Evolutionary conservation across 2,329 filamentous ascomycete genomes (phyloP).

Genomic region (Fusarium udum): DNA sequence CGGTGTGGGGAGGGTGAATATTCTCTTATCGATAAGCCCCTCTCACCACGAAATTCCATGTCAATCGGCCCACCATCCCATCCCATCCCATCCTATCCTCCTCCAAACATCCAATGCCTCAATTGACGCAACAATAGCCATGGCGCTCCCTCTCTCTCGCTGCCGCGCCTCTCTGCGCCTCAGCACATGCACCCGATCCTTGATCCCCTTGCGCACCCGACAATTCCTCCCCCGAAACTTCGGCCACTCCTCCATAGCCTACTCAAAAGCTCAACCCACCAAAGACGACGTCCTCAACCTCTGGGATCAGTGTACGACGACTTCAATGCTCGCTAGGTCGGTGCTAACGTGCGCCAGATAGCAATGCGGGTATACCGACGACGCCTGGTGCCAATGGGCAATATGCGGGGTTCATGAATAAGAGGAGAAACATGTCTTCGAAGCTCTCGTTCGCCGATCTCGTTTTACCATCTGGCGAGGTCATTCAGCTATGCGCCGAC

Average conservation of each 20-base stretch:
- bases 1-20: not conserved
- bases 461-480: constrained; percentile 50
- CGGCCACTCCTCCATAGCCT: constrained; percentile 30
- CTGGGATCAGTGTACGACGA: constrained; percentile 47
- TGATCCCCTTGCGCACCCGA: constrained; percentile 11
- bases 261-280: constrained; percentile 7
- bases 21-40: constrained; percentile 19
- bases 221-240: constrained; percentile 38
- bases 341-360: constrained; percentile 38
- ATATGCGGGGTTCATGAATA: constrained; percentile 73
- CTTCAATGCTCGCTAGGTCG: not conserved
- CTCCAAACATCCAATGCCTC: constrained; percentile 26
- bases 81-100: no score
- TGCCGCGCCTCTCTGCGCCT: constrained; percentile 36
- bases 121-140: constrained; percentile 33
- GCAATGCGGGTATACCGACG: constrained; percentile 36
- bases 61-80: constrained; percentile 35
- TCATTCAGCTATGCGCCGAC: constrained; percentile 58
- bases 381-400: constrained; percentile 26
- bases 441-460: constrained; percentile 75
- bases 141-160: constrained; percentile 41
- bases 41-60: constrained; percentile 22
- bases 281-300: constrained; percentile 40
- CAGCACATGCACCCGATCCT: not conserved
- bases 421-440: constrained; percentile 72